Conservation (phyloP, 2,329 filamentous ascomycete genomes). For the Kalaharituber pfeilii region DNA sequence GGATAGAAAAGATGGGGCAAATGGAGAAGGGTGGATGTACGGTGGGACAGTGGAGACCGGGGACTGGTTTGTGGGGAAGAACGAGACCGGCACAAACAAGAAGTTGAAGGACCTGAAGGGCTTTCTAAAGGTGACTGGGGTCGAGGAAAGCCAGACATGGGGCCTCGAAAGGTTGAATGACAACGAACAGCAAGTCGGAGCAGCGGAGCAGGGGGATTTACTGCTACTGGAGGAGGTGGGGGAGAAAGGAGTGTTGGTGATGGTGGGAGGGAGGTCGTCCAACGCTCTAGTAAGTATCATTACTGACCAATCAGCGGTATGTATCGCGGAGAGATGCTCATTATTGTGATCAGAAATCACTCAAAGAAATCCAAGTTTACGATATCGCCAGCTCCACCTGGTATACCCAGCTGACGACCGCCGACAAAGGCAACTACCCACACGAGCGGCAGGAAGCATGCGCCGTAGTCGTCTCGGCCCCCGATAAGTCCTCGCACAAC, state of each 20-base stretch:
- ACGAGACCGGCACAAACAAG: neutral
- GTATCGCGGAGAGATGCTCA: neutral
- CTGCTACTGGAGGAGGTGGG: neutral
- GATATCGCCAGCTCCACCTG: conserved; percentile 52
- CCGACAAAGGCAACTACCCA: conserved; percentile 35
- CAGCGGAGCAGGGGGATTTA: neutral
- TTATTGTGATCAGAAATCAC: neutral
- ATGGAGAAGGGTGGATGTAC: too few species aligned
- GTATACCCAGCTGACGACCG: conserved; percentile 46
- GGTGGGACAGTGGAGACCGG: too few species aligned
- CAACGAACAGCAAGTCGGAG: neutral
- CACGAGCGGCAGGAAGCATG: conserved; percentile 44
- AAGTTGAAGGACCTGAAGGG: neutral
- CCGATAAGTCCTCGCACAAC: conserved; percentile 58
- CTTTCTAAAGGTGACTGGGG: neutral
- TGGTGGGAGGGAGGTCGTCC: neutral
- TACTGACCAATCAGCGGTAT: neutral
- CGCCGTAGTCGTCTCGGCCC: conserved; percentile 53
- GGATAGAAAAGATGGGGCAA: too few species aligned
- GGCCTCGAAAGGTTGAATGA: neutral
- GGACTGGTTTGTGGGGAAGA: neutral
- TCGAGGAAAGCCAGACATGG: neutral
- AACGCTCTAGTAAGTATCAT: neutral
- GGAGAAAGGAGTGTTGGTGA: neutral
- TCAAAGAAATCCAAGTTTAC: conserved; percentile 67